Base-by-base conservation (phyloP, 768 basidiomycete species). In the Mycena epipterygia region DNA sequence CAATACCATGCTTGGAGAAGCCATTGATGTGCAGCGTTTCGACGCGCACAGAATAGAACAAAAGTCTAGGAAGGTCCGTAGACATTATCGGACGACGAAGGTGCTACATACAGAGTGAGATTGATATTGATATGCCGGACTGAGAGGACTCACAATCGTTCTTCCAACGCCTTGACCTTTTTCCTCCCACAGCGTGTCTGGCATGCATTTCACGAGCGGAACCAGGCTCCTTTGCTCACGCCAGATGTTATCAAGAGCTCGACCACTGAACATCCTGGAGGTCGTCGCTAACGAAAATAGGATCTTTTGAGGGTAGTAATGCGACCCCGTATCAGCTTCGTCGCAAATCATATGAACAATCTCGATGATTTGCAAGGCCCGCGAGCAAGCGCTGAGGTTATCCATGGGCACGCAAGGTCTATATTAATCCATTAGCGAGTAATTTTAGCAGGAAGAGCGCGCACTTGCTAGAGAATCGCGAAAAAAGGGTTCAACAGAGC, bases 171-270 rank as follows among this genome's bases (percentile, higher is more conserved):
- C 27, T 6, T 3, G 3, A 4, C 17, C 30, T 58, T 29, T 32
- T 56, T 65, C 51, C 39, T 65, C 64, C 69, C 69, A 70, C 3
- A 65, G 11, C 27, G 69, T 65, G 11, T 70, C 57, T n/a, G 69
- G 64, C 69, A 65, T 70, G 39, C 69, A 70, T 56, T 65, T 70
- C 32, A 70, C 57, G 19, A 70, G 69, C 5, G 64, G 58, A 0
- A 60, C 57, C 3, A 70, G n/a, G 23, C 63, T 65, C 1, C 0
- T 7, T 46, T 29, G 64, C 21, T 61, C 27, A 32, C 57, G 39
- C 58, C 64, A 61, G 8, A 70, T 19, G 29, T 46, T 6, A 42
- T 70, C 63, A 5, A 70, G 42, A 19, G 69, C 69, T 13, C 64
- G 58, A 12, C 53, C 58, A 17, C 41, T 60, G 37, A 70, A 65